Percentiles rank a stretch among this genome's conserved stretches.
These are phyloP conservation scores for Micromonas pusilla DNA, from an alignment of 139 green algal genomes.

Conservation along the genomic window DNA sequence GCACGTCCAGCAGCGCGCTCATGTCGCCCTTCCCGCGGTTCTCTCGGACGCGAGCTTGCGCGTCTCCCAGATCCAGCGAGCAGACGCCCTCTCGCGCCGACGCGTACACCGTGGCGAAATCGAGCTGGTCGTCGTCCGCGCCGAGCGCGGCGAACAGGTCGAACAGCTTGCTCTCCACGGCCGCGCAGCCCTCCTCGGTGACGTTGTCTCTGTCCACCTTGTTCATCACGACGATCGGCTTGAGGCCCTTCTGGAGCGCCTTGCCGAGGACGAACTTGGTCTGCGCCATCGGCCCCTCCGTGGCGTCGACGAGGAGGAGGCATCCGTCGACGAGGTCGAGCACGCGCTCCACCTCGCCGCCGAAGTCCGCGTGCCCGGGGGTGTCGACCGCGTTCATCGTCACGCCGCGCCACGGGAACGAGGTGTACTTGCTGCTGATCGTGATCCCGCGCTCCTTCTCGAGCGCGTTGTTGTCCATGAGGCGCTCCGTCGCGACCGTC, in stretches of 20 bases:
- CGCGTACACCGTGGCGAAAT: slow-evolving; percentile 78
- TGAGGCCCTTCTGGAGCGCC: slow-evolving; percentile 58
- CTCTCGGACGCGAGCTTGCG: not conserved
- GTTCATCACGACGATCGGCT: slow-evolving; percentile 77
- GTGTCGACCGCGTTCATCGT: slow-evolving; percentile 85
- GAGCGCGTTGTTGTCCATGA: slow-evolving; percentile 74
- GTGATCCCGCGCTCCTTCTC: slow-evolving; percentile 85
- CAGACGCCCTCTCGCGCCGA: slow-evolving; percentile 53
- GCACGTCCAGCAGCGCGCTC: slow-evolving; percentile 67
- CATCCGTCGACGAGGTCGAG: slow-evolving; percentile 82
- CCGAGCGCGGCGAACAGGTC: slow-evolving; percentile 77
- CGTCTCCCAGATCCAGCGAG: not conserved
- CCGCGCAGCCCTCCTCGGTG: slow-evolving; percentile 50
- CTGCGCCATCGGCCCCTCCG: slow-evolving; percentile 70
- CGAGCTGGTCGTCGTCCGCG: slow-evolving; percentile 76
- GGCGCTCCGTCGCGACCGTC: slow-evolving; percentile 36
- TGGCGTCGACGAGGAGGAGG: slow-evolving; percentile 80
- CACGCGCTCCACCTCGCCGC: slow-evolving; percentile 80
- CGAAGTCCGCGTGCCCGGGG: slow-evolving; percentile 85
- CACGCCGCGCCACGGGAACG: slow-evolving; percentile 40
- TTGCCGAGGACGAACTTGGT: slow-evolving; percentile 89
- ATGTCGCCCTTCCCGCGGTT: slow-evolving; percentile 41
- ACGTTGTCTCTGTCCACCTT: slow-evolving; percentile 57
- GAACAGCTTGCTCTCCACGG: slow-evolving; percentile 64
- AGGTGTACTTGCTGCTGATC: slow-evolving; percentile 68